Percentiles rank a stretch among this genome's conserved stretches.
phyloP scores from a whole-genome alignment of 2,329 filamentous ascomycete species.

The Westerdykella sp. region DNA sequence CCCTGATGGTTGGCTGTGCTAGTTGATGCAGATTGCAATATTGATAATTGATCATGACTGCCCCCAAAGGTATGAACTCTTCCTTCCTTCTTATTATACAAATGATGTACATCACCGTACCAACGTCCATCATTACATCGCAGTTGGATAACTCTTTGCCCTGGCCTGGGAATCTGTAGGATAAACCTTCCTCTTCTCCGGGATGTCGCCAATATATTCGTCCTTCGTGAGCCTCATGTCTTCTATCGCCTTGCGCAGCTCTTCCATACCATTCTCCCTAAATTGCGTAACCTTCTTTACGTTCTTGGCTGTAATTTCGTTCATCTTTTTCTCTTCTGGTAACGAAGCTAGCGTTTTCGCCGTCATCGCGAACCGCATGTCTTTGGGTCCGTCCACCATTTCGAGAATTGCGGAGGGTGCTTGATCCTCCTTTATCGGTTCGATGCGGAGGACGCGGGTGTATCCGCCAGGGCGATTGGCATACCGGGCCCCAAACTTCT shows the following conservation, averaged over 20 bases:
- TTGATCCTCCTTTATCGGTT: conserved; percentile 82
- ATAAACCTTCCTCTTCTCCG: conserved; percentile 28
- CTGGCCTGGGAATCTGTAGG: conserved; percentile 2
- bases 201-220: conserved; percentile 22
- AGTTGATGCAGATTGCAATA: too few relatives aligned
- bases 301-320: conserved; percentile 70
- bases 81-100: too few relatives aligned
- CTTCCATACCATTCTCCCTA: conserved; percentile 58
- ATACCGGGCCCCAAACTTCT: conserved; percentile 74
- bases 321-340: conserved; percentile 51
- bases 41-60: too few relatives aligned
- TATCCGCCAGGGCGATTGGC: conserved; percentile 76
- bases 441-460: conserved; percentile 87
- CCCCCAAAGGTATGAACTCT: too few relatives aligned
- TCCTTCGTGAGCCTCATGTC: conserved; percentile 27
- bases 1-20: too few relatives aligned
- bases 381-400: conserved; percentile 87
- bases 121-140: too few relatives aligned
- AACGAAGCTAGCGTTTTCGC: conserved; percentile 70
- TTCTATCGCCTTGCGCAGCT: conserved; percentile 57
- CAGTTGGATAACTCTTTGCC: too few relatives aligned
- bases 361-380: conserved; percentile 92
- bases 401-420: conserved; percentile 86
- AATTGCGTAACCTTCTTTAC: conserved; percentile 76
- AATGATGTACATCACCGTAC: too few relatives aligned